These are phyloP conservation scores for Mycena albidolilacea DNA, from an alignment of 768 basidiomycete genomes.

Conservation along the genomic window DNA sequence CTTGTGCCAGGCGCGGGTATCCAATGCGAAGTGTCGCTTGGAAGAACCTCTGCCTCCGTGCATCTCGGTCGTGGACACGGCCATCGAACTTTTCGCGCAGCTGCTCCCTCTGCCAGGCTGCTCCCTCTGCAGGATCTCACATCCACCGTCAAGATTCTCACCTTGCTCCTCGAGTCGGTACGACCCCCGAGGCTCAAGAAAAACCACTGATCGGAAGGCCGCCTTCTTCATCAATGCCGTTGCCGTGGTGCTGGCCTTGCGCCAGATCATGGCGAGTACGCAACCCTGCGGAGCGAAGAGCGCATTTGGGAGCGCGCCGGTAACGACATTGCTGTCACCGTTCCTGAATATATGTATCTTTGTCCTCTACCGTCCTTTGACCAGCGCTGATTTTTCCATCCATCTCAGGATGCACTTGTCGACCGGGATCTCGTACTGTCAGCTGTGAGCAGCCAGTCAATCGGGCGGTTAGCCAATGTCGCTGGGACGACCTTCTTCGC, in stretches of 20 bases:
- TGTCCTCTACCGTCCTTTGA: not conserved
- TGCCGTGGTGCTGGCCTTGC: slow-evolving; percentile 79
- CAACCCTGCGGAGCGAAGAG: slow-evolving; percentile 75
- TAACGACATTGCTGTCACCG: slow-evolving; percentile 72
- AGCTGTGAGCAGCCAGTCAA: slow-evolving; percentile 85
- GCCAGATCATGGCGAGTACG: slow-evolving; percentile 62
- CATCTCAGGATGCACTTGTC: slow-evolving; percentile 77
- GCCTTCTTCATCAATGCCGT: slow-evolving; percentile 88
- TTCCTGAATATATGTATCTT: slow-evolving; percentile 70
- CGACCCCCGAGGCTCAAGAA: slow-evolving; percentile 87
- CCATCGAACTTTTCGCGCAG: slow-evolving; percentile 83
- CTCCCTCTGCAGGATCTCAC: slow-evolving; percentile 83
- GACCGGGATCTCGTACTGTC: slow-evolving; percentile 87
- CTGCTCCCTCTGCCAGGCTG: slow-evolving; percentile 87
- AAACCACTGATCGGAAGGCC: slow-evolving; percentile 86
- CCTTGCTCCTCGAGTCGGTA: slow-evolving; percentile 73
- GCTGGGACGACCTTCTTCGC: slow-evolving; percentile 90
- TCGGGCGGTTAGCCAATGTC: slow-evolving; percentile 89
- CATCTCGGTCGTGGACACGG: not conserved
- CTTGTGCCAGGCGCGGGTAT: slow-evolving; percentile 68
- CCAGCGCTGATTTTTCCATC: slow-evolving; percentile 5
- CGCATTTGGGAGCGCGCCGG: slow-evolving; percentile 74
- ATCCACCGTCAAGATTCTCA: slow-evolving; percentile 68
- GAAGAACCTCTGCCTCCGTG: slow-evolving; percentile 74
- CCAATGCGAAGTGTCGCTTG: slow-evolving; percentile 60